Percentiles rank a stretch among this genome's conserved stretches.
Conservation (phyloP, 305 asterid genomes). For the Fraxinus latifolia region DNA sequence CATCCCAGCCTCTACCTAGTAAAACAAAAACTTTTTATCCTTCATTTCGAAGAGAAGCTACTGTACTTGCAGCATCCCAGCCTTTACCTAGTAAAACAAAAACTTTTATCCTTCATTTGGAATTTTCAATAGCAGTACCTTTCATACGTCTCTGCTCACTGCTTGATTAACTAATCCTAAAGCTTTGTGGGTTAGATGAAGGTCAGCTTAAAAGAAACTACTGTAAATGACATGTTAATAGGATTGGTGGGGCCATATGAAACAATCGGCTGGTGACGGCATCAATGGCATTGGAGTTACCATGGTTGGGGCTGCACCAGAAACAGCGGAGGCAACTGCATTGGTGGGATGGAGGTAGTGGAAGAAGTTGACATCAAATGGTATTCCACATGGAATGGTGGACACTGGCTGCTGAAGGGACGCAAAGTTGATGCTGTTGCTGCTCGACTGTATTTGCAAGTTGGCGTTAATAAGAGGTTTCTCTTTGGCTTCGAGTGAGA, state of each 20-base stretch:
- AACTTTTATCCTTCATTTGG: too few relatives aligned
- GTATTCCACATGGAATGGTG: conserved; percentile 55
- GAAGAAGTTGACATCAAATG: conserved; percentile 58
- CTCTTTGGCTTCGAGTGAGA: conserved; percentile 53
- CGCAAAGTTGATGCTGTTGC: conserved; percentile 34
- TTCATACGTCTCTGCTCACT: conserved; percentile 11
- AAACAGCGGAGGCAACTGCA: conserved; percentile 22
- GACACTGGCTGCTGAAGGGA: conserved; percentile 52
- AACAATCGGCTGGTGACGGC: conserved; percentile 54
- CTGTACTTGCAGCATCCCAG: too few relatives aligned
- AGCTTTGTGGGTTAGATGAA: conserved; percentile 33
- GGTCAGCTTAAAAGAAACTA: conserved; percentile 33
- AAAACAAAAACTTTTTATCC: conserved; percentile 21
- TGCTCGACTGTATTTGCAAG: conserved; percentile 39
- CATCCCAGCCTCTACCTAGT: conserved; percentile 39
- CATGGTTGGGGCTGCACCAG: conserved; percentile 33
- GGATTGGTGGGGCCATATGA: conserved; percentile 81
- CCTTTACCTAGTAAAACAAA: too few relatives aligned
- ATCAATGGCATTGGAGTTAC: conserved; percentile 40
- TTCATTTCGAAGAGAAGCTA: conserved; percentile 1
- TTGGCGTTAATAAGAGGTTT: conserved; percentile 29
- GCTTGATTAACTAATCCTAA: conserved; percentile 22
- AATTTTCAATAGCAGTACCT: not conserved
- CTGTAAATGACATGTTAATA: conserved; percentile 35
- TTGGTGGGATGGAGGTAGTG: conserved; percentile 41